Evolutionary conservation across 169 alveolate genomes (phyloP), one percentile per base, ranked within the genome.

Genomic region (Eimeria brunetti): DNA sequence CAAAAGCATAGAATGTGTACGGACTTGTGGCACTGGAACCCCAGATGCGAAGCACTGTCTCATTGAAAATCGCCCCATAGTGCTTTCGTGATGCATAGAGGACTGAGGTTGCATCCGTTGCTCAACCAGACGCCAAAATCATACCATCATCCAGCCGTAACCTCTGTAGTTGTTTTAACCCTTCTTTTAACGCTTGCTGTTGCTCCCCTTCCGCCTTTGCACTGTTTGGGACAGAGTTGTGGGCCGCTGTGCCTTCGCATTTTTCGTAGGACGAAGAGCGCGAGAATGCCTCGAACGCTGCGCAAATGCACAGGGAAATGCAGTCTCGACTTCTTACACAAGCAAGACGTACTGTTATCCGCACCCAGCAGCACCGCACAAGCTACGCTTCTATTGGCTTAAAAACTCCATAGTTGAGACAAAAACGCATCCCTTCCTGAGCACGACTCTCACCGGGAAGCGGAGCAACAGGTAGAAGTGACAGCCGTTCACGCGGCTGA

Each of bases 91-190:
- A 4, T 58, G 18, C 1, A 38, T 38, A 73, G 2, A 30, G 56
- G 36, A 56, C 83, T 6, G 49, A 16, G 14, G 1, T 30, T 73
- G 41, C 83, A 73, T 38, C 36, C 38, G 18, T 7, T 2, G 33
- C 16, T 44, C 3, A 75, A 78, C 44, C 86, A 44, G 16, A 8
- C 8, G 60, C 60, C 60, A 4, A 86, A 36, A 86, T 62, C 92
- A 49, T 86, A 86, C 92, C 92, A 36, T 86, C 92, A 38, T 86
- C 92, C 41, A 86, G 92, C 51, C 92, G 11, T 5, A 86, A 83
- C 81, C 92, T 86, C 83, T 86, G 92, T 33, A 86, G 60, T 83
- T 86, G 91, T 69, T 56, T 86, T 36, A 22, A 20, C 81, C 64
- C 51, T 49, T 86, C 92, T n/a, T 86, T 86, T 44, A 83, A 83